Evolutionary conservation across 768 basidiomycete species (phyloP), one percentile per base, ranked within the genome.

Genomic region (Xerocomellus intermedius): DNA sequence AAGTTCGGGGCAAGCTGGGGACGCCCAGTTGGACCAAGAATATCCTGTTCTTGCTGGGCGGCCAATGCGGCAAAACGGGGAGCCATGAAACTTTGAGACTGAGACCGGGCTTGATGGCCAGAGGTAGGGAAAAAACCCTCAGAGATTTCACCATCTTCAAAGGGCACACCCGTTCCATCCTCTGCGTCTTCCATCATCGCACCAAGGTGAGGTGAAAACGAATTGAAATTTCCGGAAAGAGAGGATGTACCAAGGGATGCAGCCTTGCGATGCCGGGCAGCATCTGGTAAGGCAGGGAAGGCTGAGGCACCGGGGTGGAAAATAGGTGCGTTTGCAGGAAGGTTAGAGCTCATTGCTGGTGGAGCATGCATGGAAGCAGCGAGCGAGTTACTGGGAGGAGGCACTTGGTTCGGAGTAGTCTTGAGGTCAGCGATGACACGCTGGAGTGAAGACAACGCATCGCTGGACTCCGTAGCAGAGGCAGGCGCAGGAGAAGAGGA

Each of bases 351-450:
- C 10, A 62, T 63, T 21, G 57, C 64, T 57, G 84, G 84, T 37
- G 81, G 70, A 16, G 74, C 71, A 58, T 81, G 74, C 65, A 82
- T 78, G 41, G 80, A 75, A 61, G 65, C 71, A 57, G 77, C 59
- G 35, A 74, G 66, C 4, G 72, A 67, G 47, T 74, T 77, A 55
- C 65, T 74, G 39, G 74, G 70, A 57, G 73, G 74, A 64, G 73
- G 71, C 0, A 54, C 39, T 62, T 72, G 81, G 65, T 76, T 82
- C 48, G 83, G 77, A 47, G 89, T 86, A 3, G 88, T 87, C 79
- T 94, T 96, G 59, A 97, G 79, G 71, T 98, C 94, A 52, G 90
- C 90, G 62, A 98, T 98, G 70, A 97, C 88, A 54, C 91, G 85
- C 67, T 98, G 94, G 50, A 98, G 82, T 28, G 91, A 92, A 56